Conservation (phyloP, 2,329 filamentous ascomycete species). For the Rugonectria rugulosa region DNA sequence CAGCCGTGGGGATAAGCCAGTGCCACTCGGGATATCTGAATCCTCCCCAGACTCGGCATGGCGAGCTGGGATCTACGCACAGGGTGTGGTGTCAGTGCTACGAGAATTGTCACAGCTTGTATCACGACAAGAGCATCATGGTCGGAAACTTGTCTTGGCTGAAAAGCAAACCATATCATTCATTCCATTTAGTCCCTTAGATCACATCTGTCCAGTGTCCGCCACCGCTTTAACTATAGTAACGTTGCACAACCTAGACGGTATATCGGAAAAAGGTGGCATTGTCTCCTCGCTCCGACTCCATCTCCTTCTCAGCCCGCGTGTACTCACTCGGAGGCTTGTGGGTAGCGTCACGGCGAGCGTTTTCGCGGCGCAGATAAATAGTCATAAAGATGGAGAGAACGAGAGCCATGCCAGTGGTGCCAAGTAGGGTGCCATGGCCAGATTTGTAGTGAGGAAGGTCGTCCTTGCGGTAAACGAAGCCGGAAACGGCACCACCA, state of each 20-base stretch:
- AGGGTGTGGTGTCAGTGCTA: slow-evolving; percentile 5
- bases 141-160: too few species aligned
- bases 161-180: too few species aligned
- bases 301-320: slow-evolving; percentile 58
- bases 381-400: slow-evolving; percentile 63
- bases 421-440: slow-evolving; percentile 64
- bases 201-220: background rate
- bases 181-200: background rate
- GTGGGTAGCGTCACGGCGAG: slow-evolving; percentile 56
- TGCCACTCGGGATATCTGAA: slow-evolving; percentile 1
- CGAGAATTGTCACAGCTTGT: slow-evolving; percentile 12
- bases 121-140: too few species aligned
- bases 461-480: slow-evolving; percentile 49
- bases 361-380: slow-evolving; percentile 65
- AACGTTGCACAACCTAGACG: slow-evolving; percentile 43
- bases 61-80: slow-evolving; percentile 17
- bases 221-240: background rate
- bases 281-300: slow-evolving; percentile 64
- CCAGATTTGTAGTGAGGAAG: slow-evolving; percentile 64
- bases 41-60: too few species aligned
- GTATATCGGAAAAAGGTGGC: slow-evolving; percentile 65
- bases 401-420: slow-evolving; percentile 61
- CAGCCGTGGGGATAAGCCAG: slow-evolving; percentile 1
- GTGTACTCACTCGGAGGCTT: slow-evolving; percentile 59
- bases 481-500: slow-evolving; percentile 45